Evolutionary conservation across 2,329 filamentous ascomycete species (phyloP), one percentile per base, ranked within the genome.

Genomic region (Arthrocladium fulminans): DNA sequence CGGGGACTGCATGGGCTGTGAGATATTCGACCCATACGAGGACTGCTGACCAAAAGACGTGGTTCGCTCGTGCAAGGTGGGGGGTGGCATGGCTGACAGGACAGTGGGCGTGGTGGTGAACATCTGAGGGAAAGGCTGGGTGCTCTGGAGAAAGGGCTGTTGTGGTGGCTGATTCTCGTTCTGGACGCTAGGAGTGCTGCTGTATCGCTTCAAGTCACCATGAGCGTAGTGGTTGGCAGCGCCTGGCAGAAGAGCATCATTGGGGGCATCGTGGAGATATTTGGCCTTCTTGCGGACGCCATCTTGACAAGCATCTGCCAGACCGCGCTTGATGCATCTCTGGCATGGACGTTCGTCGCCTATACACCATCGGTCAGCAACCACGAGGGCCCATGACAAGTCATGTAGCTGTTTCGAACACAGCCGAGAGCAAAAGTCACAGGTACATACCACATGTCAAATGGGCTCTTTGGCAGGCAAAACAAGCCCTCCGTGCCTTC

Each of bases 281-380:
- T 98, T 98, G 45, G 92, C 92, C 75, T 97, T 98, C 69, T 98
- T 98, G 54, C 92, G 84, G 45, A 97, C 88, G 47, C 92, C 92
- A 63, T 98, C 92, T 66, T 95, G 88, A 63, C 92, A 98, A 52
- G 81, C 81, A 64, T 95, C 88, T 60, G 88, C 86, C 19, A 97
- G 78, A 39, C 88, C 87, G 59, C 92, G 84, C 68, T 96, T 96
- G 59, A 97, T 88, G 66, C 92, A 98, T 61, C 92, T 77, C 62
- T 88, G 81, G 65, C 92, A 98, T 46, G 92, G 92, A 59, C 92
- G 79, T 67, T 98, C 90, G 65, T 98, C 92, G 61, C 90, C 92
- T 97, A 62, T 45, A 53, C 53, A 56, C 52, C 35, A 49, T 56
- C 52, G 57, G 52, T 54, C 51, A 61, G 53, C 63, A 58, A 67